Evolutionary conservation across 1,139 yeast genomes (phyloP), one percentile per base, ranked within the genome.

Genomic region (Sugiyamaella pinicola): DNA sequence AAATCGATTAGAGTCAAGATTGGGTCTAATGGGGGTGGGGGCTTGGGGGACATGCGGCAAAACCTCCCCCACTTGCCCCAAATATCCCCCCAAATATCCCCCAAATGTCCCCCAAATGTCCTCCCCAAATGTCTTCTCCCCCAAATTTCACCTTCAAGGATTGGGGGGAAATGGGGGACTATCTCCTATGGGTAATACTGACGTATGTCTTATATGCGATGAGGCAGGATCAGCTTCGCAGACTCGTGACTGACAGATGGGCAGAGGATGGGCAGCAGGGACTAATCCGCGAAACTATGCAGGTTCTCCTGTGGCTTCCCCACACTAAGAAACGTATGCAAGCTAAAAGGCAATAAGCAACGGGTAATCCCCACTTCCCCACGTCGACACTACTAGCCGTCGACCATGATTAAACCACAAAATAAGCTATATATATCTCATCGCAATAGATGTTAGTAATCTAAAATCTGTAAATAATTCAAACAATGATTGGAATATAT

Each of bases 401-500:
- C 29, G 42, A 38, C 19, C 29, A 38, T 17, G n/a, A 8, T 10
- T 35, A 17, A 18, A 5, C 22, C 22, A 35, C 10, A 35, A 35
- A 18, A 35, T 35, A 35, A 35, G 17, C 22, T 35, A 35, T 35
- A 35, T 35, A 35, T 35, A 35, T 35, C 4, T 31, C 15, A 12
- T 18, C 13, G 5, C 24, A 18, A 17, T 15, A 13, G 13, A 37
- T 6, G 24, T 8, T 15, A 18, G 5, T 37, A 7, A 37, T 4
- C 17, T 19, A 18, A 8, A 13, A 5, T 24, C 4, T 19, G 13
- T n/a, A 24, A 18, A 22, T n/a, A 12, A n/a, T 10, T 39, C 21
- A 47, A 38, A 9, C n/a, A 29, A 44, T 50, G 48, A 35, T 53
- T 35, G 49, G 48, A 28, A 37, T 53, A 18, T 53, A 53, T 39